Conservation (phyloP, 495 filamentous ascomycete species). For the Apiosordaria backusii region DNA sequence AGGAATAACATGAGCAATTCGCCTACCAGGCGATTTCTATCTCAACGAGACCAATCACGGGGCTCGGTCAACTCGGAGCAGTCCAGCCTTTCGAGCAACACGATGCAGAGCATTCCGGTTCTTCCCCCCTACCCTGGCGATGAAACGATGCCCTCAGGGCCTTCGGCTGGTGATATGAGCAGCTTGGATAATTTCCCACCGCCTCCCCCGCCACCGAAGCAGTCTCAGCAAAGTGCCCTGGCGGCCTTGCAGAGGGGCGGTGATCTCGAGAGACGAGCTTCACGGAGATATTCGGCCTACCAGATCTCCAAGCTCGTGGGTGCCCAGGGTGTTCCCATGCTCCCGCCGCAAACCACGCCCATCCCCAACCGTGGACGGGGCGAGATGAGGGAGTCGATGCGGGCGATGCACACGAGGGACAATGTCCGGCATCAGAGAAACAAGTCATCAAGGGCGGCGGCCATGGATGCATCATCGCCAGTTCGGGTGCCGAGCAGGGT, state of each 20-base stretch:
- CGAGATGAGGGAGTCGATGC: slow-evolving; percentile 86
- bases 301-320: slow-evolving; percentile 93
- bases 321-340: slow-evolving; percentile 74
- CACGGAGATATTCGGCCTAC: slow-evolving; percentile 88
- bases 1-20: slow-evolving; percentile 33
- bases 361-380: slow-evolving; percentile 78
- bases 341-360: slow-evolving; percentile 81
- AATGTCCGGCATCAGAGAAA: slow-evolving; percentile 61
- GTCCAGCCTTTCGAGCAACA: slow-evolving; percentile 62
- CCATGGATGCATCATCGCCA: slow-evolving; percentile 54
- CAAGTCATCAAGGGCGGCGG: slow-evolving; percentile 36
- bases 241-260: slow-evolving; percentile 87
- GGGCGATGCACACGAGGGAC: slow-evolving; percentile 79
- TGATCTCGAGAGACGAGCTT: slow-evolving; percentile 89
- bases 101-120: slow-evolving; percentile 65
- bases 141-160: slow-evolving; percentile 45
- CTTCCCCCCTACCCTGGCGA: slow-evolving; percentile 61
- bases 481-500: slow-evolving; percentile 61
- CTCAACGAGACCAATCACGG: slow-evolving; percentile 45
- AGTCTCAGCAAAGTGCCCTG: slow-evolving; percentile 84
- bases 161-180: slow-evolving; percentile 37
- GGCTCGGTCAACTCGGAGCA: slow-evolving; percentile 46
- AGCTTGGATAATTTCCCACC: slow-evolving; percentile 56
- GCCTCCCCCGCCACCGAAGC: slow-evolving; percentile 72
- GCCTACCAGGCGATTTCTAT: slow-evolving; percentile 38